Conservation (phyloP, 345 rosid genomes). For the Carallia brachiata region DNA sequence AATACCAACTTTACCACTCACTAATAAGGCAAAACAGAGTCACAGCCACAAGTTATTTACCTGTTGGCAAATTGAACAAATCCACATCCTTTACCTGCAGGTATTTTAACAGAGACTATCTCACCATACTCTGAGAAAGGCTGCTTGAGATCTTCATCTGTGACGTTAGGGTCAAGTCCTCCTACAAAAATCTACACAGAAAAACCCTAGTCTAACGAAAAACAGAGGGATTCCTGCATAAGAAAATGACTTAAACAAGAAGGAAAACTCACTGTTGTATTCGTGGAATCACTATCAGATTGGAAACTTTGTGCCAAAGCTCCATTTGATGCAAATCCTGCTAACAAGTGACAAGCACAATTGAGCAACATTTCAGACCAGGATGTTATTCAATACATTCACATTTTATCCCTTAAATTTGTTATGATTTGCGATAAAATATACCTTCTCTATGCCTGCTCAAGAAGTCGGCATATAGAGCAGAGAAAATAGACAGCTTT, state of each 20-base stretch:
- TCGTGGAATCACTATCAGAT: conserved; percentile 68
- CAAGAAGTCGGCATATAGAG: too few relatives aligned
- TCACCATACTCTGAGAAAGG: conserved; percentile 83
- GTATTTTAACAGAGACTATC: conserved; percentile 87
- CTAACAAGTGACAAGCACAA: conserved; percentile 26
- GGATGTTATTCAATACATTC: not conserved
- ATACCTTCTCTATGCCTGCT: too few relatives aligned
- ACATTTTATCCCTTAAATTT: too few relatives aligned
- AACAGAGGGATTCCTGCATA: conserved; percentile 10
- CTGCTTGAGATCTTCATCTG: conserved; percentile 81
- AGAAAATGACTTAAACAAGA: conserved; percentile 15
- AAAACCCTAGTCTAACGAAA: conserved; percentile 22
- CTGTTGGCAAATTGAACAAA: conserved; percentile 89
- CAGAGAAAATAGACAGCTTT: too few relatives aligned
- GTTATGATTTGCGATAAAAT: too few relatives aligned
- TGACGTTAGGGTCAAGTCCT: conserved; percentile 85
- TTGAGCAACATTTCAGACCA: not conserved
- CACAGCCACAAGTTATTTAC: conserved; percentile 30
- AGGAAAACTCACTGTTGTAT: conserved; percentile 71
- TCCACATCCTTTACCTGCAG: conserved; percentile 87
- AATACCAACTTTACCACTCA: not conserved
- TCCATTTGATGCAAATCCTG: conserved; percentile 70
- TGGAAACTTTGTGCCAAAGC: conserved; percentile 46
- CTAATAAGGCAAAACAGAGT: conserved; percentile 4
- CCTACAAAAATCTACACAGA: conserved; percentile 88